Evolutionary conservation across 768 basidiomycete species (phyloP).

Genomic region (Psilocybe cubensis): DNA sequence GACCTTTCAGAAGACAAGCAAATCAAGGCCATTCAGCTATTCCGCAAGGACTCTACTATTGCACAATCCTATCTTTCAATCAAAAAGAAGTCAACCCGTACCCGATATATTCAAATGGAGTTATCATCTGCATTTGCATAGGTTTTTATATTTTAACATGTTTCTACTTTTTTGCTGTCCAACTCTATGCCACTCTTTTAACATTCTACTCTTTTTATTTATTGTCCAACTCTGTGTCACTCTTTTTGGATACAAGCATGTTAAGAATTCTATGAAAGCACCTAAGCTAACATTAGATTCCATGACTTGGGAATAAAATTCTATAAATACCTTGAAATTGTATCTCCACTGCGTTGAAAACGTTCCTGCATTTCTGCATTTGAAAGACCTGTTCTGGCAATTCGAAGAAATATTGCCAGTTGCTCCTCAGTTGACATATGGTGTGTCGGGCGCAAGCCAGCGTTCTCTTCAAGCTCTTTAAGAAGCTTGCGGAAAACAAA

Average conservation of each 20-base stretch:
- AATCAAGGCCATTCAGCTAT: conserved; percentile 14
- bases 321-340: conserved; percentile 34
- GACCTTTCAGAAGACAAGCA: conserved; percentile 23
- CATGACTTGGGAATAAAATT: background rate
- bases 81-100: conserved; percentile 15
- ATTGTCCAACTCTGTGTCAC: no score
- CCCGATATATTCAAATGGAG: conserved; percentile 14
- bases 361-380: conserved; percentile 32
- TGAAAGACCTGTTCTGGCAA: conserved; percentile 28
- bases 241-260: conserved; percentile 17
- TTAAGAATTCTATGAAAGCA: conserved; percentile 22
- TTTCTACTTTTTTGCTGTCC: no score
- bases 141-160: no score
- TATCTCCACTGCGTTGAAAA: conserved; percentile 41
- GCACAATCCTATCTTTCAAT: conserved; percentile 20
- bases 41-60: conserved; percentile 18
- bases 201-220: no score
- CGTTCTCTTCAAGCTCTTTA: conserved; percentile 19
- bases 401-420: conserved; percentile 38
- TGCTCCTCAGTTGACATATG: conserved; percentile 36
- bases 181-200: no score
- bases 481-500: conserved; percentile 31
- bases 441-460: conserved; percentile 22
- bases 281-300: conserved; percentile 7
- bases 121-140: background rate